Base-by-base conservation (phyloP, 768 basidiomycete genomes). In the Russula dissimulans region DNA sequence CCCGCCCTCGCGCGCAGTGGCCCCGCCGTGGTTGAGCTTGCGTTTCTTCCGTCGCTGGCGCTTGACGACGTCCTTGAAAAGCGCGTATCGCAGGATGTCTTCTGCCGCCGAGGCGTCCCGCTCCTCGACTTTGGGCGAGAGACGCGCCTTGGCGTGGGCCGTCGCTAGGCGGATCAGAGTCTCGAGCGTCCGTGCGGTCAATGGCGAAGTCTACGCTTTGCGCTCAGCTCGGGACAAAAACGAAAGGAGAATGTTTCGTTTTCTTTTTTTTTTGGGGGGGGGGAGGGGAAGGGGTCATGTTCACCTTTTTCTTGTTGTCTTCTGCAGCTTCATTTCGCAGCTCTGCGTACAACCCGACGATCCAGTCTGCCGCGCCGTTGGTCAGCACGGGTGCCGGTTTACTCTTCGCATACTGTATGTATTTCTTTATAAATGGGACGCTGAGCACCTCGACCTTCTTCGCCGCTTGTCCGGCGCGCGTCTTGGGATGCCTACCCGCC, bases 151-250 rank as follows among this genome's bases (percentile, higher is more conserved):
- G 47, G 97, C 97, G 73, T 99, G 97, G 1, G 97, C 97, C 17
- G 95, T 99, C 5, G 97, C 85, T 9, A 99, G 81, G 78, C 97
- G 97, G 72, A 99, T 99, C 50, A 99, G 81, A 0, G 97, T 99
- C 74, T 99, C 97, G 60, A 99, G 84, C 3, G 97, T 97, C 81
- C 97, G 95, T 18, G 97, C 95, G 3, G 97, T 99, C 67, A 99
- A 76, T 10, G 97, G 97, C 5, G 95, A 90, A 4, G 97, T 99
- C 95, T 98, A 67, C 54, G 55, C 22, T 26, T 26, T 26, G 22
- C 22, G 22, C 22, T 26, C 22, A 26, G 22, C 22, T 26, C 22
- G 22, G 22, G 22, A 26, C 22, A 26, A 26, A 26, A 26, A 26
- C 22, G 22, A n/a, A n/a, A n/a, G n/a, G n/a, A n/a, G n/a, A n/a